Conservation (phyloP, 371 early-diverging fungal species). For the Massospora cicadina region DNA sequence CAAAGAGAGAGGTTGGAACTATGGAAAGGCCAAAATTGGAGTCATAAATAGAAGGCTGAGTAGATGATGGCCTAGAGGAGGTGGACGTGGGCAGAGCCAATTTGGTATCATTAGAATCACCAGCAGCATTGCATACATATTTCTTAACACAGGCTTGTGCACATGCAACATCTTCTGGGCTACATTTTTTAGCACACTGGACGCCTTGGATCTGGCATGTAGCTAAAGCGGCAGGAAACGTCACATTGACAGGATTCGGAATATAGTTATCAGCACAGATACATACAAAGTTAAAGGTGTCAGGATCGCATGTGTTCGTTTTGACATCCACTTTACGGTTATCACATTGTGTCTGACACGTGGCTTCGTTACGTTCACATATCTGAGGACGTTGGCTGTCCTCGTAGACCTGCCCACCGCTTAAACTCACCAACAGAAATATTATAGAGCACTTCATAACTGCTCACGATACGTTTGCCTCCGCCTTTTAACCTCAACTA, state of each 20-base stretch:
- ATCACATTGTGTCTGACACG: neutral
- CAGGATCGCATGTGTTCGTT: neutral
- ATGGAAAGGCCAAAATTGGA: neutral
- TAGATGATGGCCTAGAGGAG: neutral
- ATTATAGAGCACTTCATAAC: neutral
- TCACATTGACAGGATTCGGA: neutral
- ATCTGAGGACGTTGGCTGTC: slow-evolving; percentile 5
- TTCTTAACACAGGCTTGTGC: slow-evolving; percentile 1
- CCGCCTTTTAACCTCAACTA: no score
- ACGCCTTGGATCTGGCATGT: slow-evolving; percentile 2
- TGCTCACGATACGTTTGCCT: no score
- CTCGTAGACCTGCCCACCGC: neutral
- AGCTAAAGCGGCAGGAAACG: slow-evolving; percentile 7
- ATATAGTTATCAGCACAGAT: neutral
- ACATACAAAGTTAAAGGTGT: slow-evolving; percentile 2
- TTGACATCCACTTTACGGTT: neutral
- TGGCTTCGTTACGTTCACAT: neutral
- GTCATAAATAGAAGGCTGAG: neutral
- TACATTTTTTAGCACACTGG: neutral
- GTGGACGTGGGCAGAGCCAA: neutral
- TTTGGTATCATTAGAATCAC: neutral
- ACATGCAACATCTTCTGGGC: neutral
- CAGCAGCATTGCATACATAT: slow-evolving; percentile 1
- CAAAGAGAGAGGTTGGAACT: neutral
- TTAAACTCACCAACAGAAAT: neutral